Evolutionary conservation across 371 early-diverging fungal species (phyloP).

Genomic region (Phascolomyces articulosus): DNA sequence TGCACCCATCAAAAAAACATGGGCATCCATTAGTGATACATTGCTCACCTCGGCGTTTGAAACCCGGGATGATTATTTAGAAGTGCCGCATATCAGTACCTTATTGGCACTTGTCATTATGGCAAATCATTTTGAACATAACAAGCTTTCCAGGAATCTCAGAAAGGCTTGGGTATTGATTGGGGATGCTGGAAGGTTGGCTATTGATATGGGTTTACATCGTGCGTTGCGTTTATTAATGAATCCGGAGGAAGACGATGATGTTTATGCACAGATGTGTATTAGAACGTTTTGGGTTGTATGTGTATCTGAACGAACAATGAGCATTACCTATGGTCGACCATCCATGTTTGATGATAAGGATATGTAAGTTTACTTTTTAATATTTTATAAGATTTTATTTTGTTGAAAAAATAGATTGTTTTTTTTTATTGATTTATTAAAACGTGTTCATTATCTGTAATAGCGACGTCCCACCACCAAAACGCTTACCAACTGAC

Average conservation of each 20-base stretch:
- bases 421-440: not conserved
- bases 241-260: not conserved
- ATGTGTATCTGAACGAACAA: conserved; percentile 40
- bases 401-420: not conserved
- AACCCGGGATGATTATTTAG: conserved; percentile 25
- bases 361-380: conserved; percentile 33
- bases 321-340: conserved; percentile 45
- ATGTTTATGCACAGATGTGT: conserved; percentile 26
- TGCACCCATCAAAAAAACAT: not conserved
- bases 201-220: conserved; percentile 49
- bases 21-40: not conserved
- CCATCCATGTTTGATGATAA: conserved; percentile 50
- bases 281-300: conserved; percentile 47
- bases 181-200: conserved; percentile 45
- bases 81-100: conserved; percentile 33
- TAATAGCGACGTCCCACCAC: conserved; percentile 7
- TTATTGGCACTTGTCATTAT: conserved; percentile 36
- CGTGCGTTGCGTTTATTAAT: conserved; percentile 12
- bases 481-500: not conserved
- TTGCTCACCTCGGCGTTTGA: not conserved
- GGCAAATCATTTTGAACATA: conserved; percentile 38
- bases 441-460: no score
- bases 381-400: not conserved
- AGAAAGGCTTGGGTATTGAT: conserved; percentile 41
- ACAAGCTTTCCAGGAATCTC: conserved; percentile 22